Evolutionary conservation across 208 protist species (phyloP), one percentile per base, ranked within the genome.

Genomic region (Porcisia hertigi): DNA sequence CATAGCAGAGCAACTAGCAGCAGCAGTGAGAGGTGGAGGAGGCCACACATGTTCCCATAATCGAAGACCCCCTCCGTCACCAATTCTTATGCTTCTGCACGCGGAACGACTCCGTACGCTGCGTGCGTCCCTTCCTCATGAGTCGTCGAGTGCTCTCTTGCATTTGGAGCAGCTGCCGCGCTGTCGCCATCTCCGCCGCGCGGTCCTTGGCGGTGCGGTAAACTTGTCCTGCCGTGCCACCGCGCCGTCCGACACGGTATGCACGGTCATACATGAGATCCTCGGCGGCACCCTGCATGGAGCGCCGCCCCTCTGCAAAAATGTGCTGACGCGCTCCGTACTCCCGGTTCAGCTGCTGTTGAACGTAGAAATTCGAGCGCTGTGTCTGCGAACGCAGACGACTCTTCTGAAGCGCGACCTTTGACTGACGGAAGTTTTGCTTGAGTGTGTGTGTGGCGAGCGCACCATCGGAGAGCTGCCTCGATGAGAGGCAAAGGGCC

Each of bases 151-250:
- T 83, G 4, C 60, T 84, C 72, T 94, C 90, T 52, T 91, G 58
- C 58, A 90, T 60, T 67, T 82, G 78, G 63, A 94, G 77, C 55
- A 92, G 77, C 60, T 94, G 80, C 39, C 90, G 77, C 55, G 90
- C 90, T 1, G 80, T 84, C 36, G 80, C 84, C 84, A 92, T 75
- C 30, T 90, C 80, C 25, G 77, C 66, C 39, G 83, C 82, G 3
- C 82, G 74, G 73, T 89, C 75, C 53, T 60, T 41, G 14, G 83
- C 45, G 34, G 77, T 77, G 23, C 60, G 58, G 57, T 77, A 66
- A 6, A 64, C 18, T 30, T 58, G 49, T 6, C 77, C 77, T 11
- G 77, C 77, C 9, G 16, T 55, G 11, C 62, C 59, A 43, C 1
- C 60, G 7, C 70, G 34, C 36, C 70, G 71, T 34, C 70, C 59